Evolutionary conservation across 169 alveolate genomes (phyloP).

Genomic region (Plasmodium coatneyi): DNA sequence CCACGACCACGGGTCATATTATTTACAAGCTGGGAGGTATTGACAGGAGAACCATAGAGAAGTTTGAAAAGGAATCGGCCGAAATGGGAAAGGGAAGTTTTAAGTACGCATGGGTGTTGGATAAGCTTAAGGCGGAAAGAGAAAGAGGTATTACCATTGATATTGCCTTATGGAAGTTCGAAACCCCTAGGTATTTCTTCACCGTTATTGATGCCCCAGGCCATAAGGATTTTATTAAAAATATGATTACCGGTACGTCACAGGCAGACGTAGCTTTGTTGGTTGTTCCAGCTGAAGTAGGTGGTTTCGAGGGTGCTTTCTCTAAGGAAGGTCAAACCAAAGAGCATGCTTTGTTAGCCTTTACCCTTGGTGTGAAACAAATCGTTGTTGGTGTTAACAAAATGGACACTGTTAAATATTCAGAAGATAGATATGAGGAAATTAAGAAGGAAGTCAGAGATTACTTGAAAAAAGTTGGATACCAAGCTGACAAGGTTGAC

Average conservation of each 20-base stretch:
- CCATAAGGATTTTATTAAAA: conserved; percentile 98
- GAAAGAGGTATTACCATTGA: conserved; percentile 99
- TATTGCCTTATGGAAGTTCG: conserved; percentile 97
- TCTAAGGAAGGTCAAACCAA: conserved; percentile 97
- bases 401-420: conserved; percentile 98
- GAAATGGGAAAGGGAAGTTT: conserved; percentile 96
- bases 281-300: conserved; percentile 98
- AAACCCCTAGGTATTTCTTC: conserved; percentile 96
- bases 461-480: conserved; percentile 97
- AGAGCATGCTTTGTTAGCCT: conserved; percentile 98
- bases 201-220: conserved; percentile 99
- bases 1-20: conserved; percentile 97
- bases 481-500: conserved; percentile 96
- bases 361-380: conserved; percentile 99
- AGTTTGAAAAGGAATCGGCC: conserved; percentile 95
- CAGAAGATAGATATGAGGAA: conserved; percentile 96
- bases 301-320: conserved; percentile 98
- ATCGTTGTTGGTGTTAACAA: conserved; percentile 98
- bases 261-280: conserved; percentile 99
- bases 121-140: conserved; percentile 98
- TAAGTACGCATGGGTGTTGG: conserved; percentile 99
- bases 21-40: conserved; percentile 97
- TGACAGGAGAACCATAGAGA: conserved; percentile 95
- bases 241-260: conserved; percentile 99
- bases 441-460: conserved; percentile 95